Percentiles rank a stretch among this genome's conserved stretches.
Evolutionary conservation across 1,139 yeast species (phyloP).

Genomic region (Taiozyma onychis): DNA sequence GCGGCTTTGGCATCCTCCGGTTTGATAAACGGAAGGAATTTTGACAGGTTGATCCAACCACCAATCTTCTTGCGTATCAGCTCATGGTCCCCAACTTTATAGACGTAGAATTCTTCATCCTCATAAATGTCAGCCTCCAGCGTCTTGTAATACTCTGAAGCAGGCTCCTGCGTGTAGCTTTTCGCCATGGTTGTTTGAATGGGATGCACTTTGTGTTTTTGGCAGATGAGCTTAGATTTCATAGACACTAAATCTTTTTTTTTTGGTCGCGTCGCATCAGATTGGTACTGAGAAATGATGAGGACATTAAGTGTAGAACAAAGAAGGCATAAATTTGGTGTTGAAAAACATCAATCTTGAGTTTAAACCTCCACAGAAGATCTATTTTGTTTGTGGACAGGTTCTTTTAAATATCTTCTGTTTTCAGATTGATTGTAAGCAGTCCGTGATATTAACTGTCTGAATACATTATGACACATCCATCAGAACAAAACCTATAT

Average conservation of each 20-base stretch:
- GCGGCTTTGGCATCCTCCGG: background rate
- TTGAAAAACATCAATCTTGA: background rate
- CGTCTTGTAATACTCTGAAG: background rate
- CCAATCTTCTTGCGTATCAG: slow-evolving; percentile 19
- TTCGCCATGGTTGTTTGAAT: background rate
- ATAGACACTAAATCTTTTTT: too few species aligned
- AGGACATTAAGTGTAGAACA: too few species aligned
- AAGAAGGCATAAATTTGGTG: background rate
- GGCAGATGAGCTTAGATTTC: too few species aligned
- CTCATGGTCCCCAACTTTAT: background rate
- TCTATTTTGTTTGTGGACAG: too few species aligned
- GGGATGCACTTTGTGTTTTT: too few species aligned
- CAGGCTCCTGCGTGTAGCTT: slow-evolving; percentile 10
- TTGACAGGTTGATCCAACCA: slow-evolving; percentile 19
- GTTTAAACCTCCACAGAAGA: too few species aligned
- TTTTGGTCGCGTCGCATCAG: too few species aligned
- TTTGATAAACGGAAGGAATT: slow-evolving; percentile 5
- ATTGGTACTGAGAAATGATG: too few species aligned
- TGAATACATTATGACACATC: too few species aligned
- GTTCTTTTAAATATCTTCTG: slow-evolving; percentile 33
- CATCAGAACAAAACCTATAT: too few species aligned
- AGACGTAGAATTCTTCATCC: slow-evolving; percentile 17
- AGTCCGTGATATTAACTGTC: slow-evolving; percentile 49
- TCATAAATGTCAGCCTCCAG: slow-evolving; percentile 13
- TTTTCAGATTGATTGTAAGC: slow-evolving; percentile 69